Conservation (phyloP, 116 monocot species). For the Papilionanthe hybrid region DNA sequence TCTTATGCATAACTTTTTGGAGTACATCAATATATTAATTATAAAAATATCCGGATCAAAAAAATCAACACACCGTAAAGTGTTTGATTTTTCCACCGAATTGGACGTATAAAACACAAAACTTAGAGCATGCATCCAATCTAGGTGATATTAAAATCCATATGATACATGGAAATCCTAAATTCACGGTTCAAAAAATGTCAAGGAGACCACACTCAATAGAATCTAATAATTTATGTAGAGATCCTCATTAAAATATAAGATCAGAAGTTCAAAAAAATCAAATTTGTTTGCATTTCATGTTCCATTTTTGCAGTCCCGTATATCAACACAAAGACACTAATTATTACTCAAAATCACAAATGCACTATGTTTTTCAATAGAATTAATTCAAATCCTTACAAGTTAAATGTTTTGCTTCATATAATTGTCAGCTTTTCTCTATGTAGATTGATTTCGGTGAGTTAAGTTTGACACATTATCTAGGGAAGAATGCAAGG, state of each 20-base stretch:
- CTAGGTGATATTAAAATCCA: no score
- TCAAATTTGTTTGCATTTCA: not conserved
- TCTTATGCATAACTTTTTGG: no score
- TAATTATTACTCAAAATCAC: not conserved
- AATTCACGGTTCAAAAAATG: not conserved
- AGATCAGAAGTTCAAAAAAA: not conserved
- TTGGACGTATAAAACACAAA: no score
- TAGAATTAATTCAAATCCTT: not conserved
- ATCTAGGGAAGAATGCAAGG: not conserved
- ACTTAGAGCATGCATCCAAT: no score
- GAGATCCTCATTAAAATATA: no score
- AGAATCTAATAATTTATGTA: no score
- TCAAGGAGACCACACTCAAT: no score
- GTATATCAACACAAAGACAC: not conserved
- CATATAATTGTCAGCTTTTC: not conserved
- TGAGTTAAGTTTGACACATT: not conserved
- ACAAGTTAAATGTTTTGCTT: not conserved
- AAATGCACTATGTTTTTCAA: not conserved
- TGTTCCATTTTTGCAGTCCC: not conserved
- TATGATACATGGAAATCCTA: no score
- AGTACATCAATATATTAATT: no score
- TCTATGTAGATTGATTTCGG: not conserved
- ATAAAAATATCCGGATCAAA: no score
- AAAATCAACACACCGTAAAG: no score
- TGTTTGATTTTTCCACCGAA: no score